These are phyloP conservation scores for Raffaelea deltoideospora DNA, from an alignment of 2,329 filamentous ascomycete genomes.

Conservation along the genomic window DNA sequence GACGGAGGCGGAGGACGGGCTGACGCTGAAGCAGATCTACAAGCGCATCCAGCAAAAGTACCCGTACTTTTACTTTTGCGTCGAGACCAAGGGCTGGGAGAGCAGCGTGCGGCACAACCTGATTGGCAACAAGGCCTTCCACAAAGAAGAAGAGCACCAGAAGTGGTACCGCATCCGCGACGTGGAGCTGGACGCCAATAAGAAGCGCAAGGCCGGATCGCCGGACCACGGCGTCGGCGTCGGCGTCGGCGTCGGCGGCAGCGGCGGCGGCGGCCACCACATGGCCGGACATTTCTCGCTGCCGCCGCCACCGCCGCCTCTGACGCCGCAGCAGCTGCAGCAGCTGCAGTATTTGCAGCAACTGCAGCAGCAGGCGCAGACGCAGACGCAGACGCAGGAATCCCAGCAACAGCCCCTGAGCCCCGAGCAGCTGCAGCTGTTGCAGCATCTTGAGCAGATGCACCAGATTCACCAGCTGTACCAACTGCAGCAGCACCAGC, in stretches of 20 bases:
- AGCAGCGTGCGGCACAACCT: constrained; percentile 50
- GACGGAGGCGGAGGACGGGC: constrained; percentile 34
- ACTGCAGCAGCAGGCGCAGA: not conserved
- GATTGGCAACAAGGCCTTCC: constrained; percentile 46
- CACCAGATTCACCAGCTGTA: not conserved
- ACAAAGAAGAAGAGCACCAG: constrained; percentile 39
- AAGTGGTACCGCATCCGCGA: constrained; percentile 43
- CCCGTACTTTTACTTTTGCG: constrained; percentile 43
- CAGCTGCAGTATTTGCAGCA: constrained; percentile 1
- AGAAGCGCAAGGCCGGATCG: too few relatives aligned
- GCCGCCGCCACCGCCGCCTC: constrained; percentile 14
- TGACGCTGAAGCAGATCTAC: constrained; percentile 47
- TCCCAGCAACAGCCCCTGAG: not conserved
- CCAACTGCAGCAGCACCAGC: constrained; percentile 1
- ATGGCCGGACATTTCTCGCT: too few relatives aligned
- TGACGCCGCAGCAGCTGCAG: constrained; percentile 3
- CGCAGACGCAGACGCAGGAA: not conserved
- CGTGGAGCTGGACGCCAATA: constrained; percentile 43
- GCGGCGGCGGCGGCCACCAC: too few relatives aligned
- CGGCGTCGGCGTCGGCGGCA: too few relatives aligned
- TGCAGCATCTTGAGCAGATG: not conserved
- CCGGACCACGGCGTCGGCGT: too few relatives aligned
- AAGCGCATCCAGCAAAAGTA: constrained; percentile 43
- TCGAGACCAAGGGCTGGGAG: constrained; percentile 50
- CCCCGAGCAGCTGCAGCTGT: not conserved